These are phyloP conservation scores for Reutealis trisperma DNA, from an alignment of 345 rosid species.

Conservation along the genomic window DNA sequence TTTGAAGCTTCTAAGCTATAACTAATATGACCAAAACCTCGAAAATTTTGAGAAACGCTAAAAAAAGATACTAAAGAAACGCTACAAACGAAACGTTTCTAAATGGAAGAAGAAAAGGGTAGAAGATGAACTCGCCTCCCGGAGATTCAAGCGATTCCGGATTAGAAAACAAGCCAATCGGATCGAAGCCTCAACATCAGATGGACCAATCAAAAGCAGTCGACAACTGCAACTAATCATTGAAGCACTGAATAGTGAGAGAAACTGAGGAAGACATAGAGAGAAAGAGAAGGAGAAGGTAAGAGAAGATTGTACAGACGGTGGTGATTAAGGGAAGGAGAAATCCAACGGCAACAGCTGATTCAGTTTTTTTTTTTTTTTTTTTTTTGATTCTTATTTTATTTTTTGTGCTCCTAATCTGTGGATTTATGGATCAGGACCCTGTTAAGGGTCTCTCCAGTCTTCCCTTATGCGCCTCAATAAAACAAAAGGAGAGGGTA, in stretches of 20 bases:
- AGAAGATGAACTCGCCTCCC: not conserved
- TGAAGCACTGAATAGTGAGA: not conserved
- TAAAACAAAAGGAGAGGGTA: not conserved
- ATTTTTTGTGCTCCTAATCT: not conserved
- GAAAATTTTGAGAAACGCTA: not conserved
- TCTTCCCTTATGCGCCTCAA: conserved; percentile 24
- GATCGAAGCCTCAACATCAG: conserved; percentile 2
- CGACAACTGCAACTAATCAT: not conserved
- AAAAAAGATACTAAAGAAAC: not conserved
- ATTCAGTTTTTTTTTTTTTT: not conserved
- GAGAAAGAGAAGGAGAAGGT: not conserved
- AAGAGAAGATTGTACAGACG: conserved; percentile 17
- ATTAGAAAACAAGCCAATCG: not conserved
- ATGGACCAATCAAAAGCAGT: not conserved
- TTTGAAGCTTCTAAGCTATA: conserved; percentile 7
- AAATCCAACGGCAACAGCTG: conserved; percentile 36
- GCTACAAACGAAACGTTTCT: not conserved
- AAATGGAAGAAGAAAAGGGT: not conserved
- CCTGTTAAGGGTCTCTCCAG: conserved; percentile 2
- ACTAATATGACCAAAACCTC: not conserved
- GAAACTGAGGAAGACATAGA: not conserved
- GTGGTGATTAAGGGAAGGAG: conserved; percentile 23
- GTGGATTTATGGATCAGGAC: conserved; percentile 18
- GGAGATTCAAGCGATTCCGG: not conserved
- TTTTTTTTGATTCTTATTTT: too few species aligned